Evolutionary conservation across 495 filamentous ascomycete species (phyloP), one percentile per base, ranked within the genome.

Genomic region (Platismatia glauca): DNA sequence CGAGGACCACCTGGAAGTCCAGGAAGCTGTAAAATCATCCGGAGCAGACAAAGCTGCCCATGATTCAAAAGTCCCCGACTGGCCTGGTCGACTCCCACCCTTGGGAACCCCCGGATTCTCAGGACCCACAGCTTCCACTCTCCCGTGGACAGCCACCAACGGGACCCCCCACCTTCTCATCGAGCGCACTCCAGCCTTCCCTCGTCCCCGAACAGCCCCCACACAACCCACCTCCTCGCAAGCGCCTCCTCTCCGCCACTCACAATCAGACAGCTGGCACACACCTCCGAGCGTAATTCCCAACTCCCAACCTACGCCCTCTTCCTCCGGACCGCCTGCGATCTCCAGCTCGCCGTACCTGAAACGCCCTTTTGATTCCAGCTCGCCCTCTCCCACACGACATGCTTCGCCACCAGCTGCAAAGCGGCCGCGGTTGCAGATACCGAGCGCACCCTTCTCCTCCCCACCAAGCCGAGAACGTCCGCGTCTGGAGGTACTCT

Each of bases 211-310:
- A 56, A 63, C 68, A 48, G 61, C 59, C 1, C 67, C 68, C 27
- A 31, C 56, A 31, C 31, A 20, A 35, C 41, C 12, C 56, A 55
- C 43, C 29, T 22, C 43, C 33, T 24, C 57, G 39, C 60, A 60
- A 27, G 43, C 41, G 12, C 50, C 55, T 13, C 41, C 18, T 12
- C 57, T 67, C 24, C 64, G 55, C 15, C 58, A 60, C 33, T 52
- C 61, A 6, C 58, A 80, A 57, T 68, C 74, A 27, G 73, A 77
- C 57, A 79, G 77, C 9, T 75, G 77, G 57, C 69, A 72, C 11
- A 77, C 71, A 33, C 73, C 76, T 38, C 68, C 79, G 22, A 82
- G 77, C 61, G 73, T 77, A 7, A 75, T 84, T 38, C 78, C 67
- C 43, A 68, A 76, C 55, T 75, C 74, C 3, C 68, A 70, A 37